These are phyloP conservation scores for Microcyclosporella mali DNA, from an alignment of 2,329 filamentous ascomycete species.

Conservation along the genomic window DNA sequence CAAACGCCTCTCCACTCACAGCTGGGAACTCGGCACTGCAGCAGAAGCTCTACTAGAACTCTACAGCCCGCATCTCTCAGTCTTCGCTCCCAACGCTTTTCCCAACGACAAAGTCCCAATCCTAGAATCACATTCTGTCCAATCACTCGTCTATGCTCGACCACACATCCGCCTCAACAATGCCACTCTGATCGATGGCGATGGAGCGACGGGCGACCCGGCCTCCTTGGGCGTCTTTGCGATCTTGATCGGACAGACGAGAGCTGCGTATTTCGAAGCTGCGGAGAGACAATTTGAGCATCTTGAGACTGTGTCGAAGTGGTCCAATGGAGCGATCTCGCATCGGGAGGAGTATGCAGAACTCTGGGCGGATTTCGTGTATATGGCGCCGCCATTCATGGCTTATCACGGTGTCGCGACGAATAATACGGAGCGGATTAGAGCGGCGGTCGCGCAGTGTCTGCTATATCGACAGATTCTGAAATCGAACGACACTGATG, in stretches of 20 bases:
- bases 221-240: constrained; percentile 43
- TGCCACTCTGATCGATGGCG: constrained; percentile 33
- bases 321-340: constrained; percentile 39
- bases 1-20: constrained; percentile 12
- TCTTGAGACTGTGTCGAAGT: constrained; percentile 34
- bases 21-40: constrained; percentile 40
- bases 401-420: constrained; percentile 41
- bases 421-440: constrained; percentile 31
- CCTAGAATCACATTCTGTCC: constrained; percentile 4
- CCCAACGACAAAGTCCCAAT: constrained; percentile 6
- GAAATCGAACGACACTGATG: constrained; percentile 15
- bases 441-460: constrained; percentile 37
- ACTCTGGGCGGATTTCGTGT: constrained; percentile 46
- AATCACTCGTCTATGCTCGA: constrained; percentile 21
- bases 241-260: constrained; percentile 37
- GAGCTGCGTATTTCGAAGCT: constrained; percentile 34
- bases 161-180: constrained; percentile 32
- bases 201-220: constrained; percentile 39
- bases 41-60: constrained; percentile 39
- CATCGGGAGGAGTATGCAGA: constrained; percentile 41
- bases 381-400: constrained; percentile 46
- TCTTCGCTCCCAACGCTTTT: constrained; percentile 29
- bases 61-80: constrained; percentile 31
- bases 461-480: constrained; percentile 40
- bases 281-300: constrained; percentile 38